Conservation (phyloP, 257 asterid species). For the Solanum bukasovii region DNA sequence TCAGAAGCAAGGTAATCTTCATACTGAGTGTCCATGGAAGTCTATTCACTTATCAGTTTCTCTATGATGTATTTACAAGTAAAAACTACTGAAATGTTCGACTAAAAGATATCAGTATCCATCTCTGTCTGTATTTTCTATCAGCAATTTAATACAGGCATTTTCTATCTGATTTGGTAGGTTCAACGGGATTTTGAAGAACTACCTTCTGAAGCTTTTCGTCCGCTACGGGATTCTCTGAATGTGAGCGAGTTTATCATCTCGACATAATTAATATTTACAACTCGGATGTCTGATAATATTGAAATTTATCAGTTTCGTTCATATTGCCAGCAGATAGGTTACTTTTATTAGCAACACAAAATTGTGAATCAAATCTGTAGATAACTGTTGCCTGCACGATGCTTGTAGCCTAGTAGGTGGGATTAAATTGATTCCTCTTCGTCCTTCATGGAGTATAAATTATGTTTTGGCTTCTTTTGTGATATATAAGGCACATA, state of each 20-base stretch:
- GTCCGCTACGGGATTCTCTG: constrained; percentile 75
- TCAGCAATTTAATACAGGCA: neutral
- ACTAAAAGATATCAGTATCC: neutral
- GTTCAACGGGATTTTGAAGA: constrained; percentile 99
- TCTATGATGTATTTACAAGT: neutral
- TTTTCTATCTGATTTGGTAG: constrained; percentile 27
- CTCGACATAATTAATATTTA: neutral
- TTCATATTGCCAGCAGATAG: neutral
- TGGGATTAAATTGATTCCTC: neutral
- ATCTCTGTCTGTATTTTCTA: neutral
- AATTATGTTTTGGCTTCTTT: neutral
- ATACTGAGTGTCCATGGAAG: neutral
- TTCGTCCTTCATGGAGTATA: neutral
- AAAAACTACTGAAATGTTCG: neutral
- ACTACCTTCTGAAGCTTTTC: constrained; percentile 94
- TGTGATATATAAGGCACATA: neutral
- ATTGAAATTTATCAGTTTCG: neutral
- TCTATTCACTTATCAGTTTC: neutral
- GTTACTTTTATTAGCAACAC: neutral
- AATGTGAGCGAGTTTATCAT: constrained; percentile 48
- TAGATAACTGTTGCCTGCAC: neutral
- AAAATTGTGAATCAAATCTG: neutral
- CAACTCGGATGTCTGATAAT: neutral
- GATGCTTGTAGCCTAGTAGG: neutral
- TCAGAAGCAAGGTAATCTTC: constrained; percentile 83